These are phyloP conservation scores for Paramecium pentaurelia DNA, from an alignment of 73 alveolate species.

Conservation along the genomic window DNA sequence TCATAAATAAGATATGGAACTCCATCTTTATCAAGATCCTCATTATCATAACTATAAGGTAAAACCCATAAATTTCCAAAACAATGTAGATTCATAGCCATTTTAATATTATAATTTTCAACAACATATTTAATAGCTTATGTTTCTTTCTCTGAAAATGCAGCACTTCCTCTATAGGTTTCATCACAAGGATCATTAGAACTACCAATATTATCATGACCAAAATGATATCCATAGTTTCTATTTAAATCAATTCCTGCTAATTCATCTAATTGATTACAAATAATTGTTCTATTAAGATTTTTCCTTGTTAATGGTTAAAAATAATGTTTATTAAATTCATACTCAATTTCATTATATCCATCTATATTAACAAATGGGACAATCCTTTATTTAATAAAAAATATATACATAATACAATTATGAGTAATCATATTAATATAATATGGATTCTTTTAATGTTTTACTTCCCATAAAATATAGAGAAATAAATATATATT, in stretches of 20 bases:
- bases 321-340: conserved; percentile 29
- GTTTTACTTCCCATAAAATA: background rate
- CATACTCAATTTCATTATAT: conserved; percentile 65
- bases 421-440: background rate
- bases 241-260: conserved; percentile 94
- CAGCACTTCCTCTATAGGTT: conserved; percentile 88
- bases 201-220: conserved; percentile 79
- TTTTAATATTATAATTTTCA: conserved; percentile 64
- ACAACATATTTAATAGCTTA: conserved; percentile 75
- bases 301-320: conserved; percentile 75
- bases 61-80: conserved; percentile 89
- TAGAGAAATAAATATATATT: background rate
- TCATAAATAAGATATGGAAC: background rate
- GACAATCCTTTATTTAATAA: background rate
- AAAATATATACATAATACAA: background rate
- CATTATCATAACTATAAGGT: conserved; percentile 72
- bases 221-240: conserved; percentile 90
- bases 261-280: conserved; percentile 50
- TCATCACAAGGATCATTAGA: conserved; percentile 86
- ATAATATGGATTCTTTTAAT: background rate
- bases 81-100: conserved; percentile 88
- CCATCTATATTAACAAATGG: conserved; percentile 95
- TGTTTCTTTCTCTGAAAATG: conserved; percentile 96
- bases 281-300: conserved; percentile 61
- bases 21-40: background rate